These are phyloP conservation scores for Nakaseomyces sp. DNA, from an alignment of 1,139 yeast species.

Conservation along the genomic window DNA sequence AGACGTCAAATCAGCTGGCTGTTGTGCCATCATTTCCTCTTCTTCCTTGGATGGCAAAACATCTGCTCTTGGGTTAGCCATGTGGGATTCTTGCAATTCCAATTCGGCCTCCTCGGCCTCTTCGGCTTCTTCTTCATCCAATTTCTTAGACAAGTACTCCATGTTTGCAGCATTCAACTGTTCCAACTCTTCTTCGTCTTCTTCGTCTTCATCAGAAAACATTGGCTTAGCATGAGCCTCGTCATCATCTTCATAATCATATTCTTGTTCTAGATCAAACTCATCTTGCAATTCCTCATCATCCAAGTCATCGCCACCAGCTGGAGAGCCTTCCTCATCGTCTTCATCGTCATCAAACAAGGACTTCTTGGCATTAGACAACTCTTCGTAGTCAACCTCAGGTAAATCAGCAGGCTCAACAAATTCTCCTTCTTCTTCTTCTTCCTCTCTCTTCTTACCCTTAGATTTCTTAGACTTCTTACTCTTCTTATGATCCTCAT, in stretches of 20 bases:
- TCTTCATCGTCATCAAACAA: conserved; percentile 74
- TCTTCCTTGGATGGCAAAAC: conserved; percentile 57
- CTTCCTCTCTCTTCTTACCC: conserved; percentile 25
- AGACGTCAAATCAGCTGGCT: conserved; percentile 67
- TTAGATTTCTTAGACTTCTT: conserved; percentile 19
- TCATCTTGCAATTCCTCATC: conserved; percentile 50
- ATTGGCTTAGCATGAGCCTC: conserved; percentile 58
- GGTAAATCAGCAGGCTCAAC: conserved; percentile 44
- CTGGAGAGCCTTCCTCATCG: conserved; percentile 29
- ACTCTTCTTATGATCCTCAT: conserved; percentile 19
- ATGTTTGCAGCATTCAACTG: conserved; percentile 77
- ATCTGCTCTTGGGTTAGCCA: conserved; percentile 59
- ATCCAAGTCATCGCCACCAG: conserved; percentile 18
- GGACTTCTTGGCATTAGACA: conserved; percentile 59
- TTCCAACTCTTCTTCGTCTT: conserved; percentile 73
- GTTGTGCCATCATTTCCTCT: conserved; percentile 42
- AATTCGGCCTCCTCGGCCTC: conserved; percentile 76
- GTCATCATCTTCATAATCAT: conserved; percentile 40
- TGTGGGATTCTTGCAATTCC: conserved; percentile 54
- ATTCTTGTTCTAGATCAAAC: conserved; percentile 48
- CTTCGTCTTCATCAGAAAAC: conserved; percentile 70
- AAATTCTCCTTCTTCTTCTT: conserved; percentile 30
- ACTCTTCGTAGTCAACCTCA: conserved; percentile 56
- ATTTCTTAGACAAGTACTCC: conserved; percentile 64
- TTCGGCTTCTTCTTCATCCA: conserved; percentile 62